Conservation (phyloP, 2,329 filamentous ascomycete species). For the Penicillium rolfsii region DNA sequence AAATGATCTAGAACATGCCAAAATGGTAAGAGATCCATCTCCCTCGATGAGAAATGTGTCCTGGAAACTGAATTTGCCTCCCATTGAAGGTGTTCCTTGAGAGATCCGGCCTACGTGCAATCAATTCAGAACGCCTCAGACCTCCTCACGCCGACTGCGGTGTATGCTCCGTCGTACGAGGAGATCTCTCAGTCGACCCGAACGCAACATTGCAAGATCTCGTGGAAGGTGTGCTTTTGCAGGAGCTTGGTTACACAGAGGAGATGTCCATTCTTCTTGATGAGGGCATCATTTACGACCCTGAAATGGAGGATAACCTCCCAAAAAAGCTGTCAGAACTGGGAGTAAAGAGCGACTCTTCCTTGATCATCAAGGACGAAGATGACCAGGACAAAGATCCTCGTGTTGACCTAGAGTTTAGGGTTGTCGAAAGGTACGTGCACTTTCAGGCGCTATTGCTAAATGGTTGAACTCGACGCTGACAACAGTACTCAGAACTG, state of each 20-base stretch:
- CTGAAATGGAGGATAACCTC: conserved; percentile 85
- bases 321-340: conserved; percentile 77
- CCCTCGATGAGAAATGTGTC: conserved; percentile 6
- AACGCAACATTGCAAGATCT: conserved; percentile 77
- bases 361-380: conserved; percentile 82
- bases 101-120: conserved; percentile 61
- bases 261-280: conserved; percentile 80
- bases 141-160: conserved; percentile 79
- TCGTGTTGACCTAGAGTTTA: conserved; percentile 77
- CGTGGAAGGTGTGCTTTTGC: conserved; percentile 72
- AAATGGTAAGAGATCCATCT: conserved; percentile 61
- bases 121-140: conserved; percentile 59
- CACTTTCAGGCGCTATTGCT: not conserved
- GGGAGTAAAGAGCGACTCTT: conserved; percentile 71
- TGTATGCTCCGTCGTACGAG: conserved; percentile 76
- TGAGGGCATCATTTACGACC: conserved; percentile 80
- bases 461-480: conserved; percentile 7
- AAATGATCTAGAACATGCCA: conserved; percentile 69
- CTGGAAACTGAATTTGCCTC: conserved; percentile 2
- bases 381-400: conserved; percentile 67
- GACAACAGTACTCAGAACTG: conserved; percentile 26
- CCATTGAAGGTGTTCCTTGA: conserved; percentile 72
- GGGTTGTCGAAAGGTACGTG: conserved; percentile 46
- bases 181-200: conserved; percentile 68
- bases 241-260: conserved; percentile 74